Conservation (phyloP, 768 basidiomycete genomes). For the Suillus subluteus region DNA sequence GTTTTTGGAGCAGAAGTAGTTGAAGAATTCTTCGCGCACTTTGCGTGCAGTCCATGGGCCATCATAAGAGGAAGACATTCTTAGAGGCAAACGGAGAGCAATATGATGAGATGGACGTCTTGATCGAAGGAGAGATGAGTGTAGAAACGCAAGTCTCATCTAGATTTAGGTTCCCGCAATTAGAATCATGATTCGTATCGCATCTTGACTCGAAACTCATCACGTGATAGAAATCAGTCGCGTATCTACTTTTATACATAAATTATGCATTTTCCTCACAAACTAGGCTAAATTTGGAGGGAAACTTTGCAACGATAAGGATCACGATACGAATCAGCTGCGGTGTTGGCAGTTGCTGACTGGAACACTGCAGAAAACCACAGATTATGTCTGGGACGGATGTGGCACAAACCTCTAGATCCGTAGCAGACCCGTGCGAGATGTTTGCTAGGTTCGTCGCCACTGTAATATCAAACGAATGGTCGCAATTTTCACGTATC, state of each 20-base stretch:
- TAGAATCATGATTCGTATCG: conserved; percentile 7
- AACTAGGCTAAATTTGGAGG: neutral
- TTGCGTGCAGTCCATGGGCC: conserved; percentile 77
- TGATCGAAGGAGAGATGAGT: conserved; percentile 15
- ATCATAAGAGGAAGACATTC: conserved; percentile 35
- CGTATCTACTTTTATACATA: neutral
- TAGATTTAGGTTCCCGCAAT: conserved; percentile 13
- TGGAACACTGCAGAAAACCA: neutral
- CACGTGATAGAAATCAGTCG: conserved; percentile 9
- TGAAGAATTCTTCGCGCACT: conserved; percentile 89
- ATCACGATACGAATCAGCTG: no score
- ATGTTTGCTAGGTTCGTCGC: neutral
- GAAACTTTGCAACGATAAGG: neutral
- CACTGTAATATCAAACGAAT: neutral
- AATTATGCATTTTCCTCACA: neutral
- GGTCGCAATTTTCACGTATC: neutral
- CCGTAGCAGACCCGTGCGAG: neutral
- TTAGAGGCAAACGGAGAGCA: conserved; percentile 9
- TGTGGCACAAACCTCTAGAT: neutral
- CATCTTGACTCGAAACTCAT: conserved; percentile 13
- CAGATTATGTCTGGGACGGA: neutral
- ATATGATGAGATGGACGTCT: conserved; percentile 27
- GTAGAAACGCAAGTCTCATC: conserved; percentile 15
- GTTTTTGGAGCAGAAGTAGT: conserved; percentile 77
- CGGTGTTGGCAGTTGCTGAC: no score